phyloP scores from a whole-genome alignment of 306 rosid genomes.

The Canavalia gladiata region DNA sequence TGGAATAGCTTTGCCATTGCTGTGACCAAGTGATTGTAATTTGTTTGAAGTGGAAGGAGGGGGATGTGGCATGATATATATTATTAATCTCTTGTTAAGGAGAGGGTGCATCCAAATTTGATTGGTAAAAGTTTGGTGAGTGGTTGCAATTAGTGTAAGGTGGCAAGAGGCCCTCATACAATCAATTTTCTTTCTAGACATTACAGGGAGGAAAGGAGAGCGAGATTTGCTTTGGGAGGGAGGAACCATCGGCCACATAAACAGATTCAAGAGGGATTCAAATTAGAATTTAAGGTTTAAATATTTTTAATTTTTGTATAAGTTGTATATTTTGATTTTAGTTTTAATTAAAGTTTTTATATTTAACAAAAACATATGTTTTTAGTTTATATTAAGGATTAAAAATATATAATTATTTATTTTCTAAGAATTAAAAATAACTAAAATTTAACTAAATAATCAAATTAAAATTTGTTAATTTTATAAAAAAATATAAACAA shows the following conservation, averaged over 20 bases:
- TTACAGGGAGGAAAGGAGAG: neutral
- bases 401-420: no score
- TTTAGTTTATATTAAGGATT: no score
- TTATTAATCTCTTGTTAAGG: conserved; percentile 26
- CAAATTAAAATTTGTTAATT: no score
- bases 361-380: no score
- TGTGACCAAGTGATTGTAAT: neutral
- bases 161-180: conserved; percentile 61
- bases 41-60: conserved; percentile 42
- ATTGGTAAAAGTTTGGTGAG: conserved; percentile 62
- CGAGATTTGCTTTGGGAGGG: conserved; percentile 39
- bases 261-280: neutral
- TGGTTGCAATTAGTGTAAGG: conserved; percentile 57
- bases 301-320: no score
- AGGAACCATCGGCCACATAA: neutral
- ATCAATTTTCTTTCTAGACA: conserved; percentile 36
- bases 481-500: no score
- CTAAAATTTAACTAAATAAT: no score
- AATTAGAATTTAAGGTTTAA: no score
- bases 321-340: no score
- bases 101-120: conserved; percentile 41
- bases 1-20: conserved; percentile 48
- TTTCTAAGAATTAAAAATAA: no score
- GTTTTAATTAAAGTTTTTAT: no score
- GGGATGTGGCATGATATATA: conserved; percentile 11